phyloP scores from a whole-genome alignment of 1,139 yeast genomes.

The Debaryomyces psychrophilus region DNA sequence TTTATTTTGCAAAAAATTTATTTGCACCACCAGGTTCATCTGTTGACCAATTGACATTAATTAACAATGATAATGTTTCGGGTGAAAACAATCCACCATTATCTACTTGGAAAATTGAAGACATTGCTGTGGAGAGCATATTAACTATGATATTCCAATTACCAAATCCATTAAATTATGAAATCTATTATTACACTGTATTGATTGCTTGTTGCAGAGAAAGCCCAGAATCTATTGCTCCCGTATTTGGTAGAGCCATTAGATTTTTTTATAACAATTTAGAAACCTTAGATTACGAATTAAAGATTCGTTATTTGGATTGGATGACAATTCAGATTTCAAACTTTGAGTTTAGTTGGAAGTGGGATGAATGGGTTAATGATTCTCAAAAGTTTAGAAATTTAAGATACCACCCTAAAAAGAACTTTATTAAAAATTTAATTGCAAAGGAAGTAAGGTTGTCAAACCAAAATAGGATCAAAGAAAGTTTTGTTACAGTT shows the following conservation, averaged over 20 bases:
- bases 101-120: slow-evolving; percentile 90
- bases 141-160: slow-evolving; percentile 76
- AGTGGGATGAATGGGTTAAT: slow-evolving; percentile 92
- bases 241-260: slow-evolving; percentile 92
- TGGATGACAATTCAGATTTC: slow-evolving; percentile 96
- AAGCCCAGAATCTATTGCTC: slow-evolving; percentile 91
- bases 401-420: slow-evolving; percentile 67
- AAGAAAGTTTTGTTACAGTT: slow-evolving; percentile 68
- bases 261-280: slow-evolving; percentile 76
- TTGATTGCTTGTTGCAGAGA: slow-evolving; percentile 85
- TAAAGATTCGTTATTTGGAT: slow-evolving; percentile 72
- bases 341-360: slow-evolving; percentile 95
- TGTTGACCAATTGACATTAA: slow-evolving; percentile 62
- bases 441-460: slow-evolving; percentile 83
- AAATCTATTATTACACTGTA: slow-evolving; percentile 83
- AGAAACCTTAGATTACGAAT: slow-evolving; percentile 72
- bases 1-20: slow-evolving; percentile 67
- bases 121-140: slow-evolving; percentile 81
- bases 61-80: slow-evolving; percentile 39
- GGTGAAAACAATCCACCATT: slow-evolving; percentile 50
- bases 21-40: slow-evolving; percentile 88
- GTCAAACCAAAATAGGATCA: slow-evolving; percentile 68
- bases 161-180: slow-evolving; percentile 67
- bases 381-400: slow-evolving; percentile 45
- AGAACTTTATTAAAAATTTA: slow-evolving; percentile 73